Evolutionary conservation across 1,284 basidiomycete genomes (phyloP), one percentile per base, ranked within the genome.

Genomic region (Microbotryum scabiosae): DNA sequence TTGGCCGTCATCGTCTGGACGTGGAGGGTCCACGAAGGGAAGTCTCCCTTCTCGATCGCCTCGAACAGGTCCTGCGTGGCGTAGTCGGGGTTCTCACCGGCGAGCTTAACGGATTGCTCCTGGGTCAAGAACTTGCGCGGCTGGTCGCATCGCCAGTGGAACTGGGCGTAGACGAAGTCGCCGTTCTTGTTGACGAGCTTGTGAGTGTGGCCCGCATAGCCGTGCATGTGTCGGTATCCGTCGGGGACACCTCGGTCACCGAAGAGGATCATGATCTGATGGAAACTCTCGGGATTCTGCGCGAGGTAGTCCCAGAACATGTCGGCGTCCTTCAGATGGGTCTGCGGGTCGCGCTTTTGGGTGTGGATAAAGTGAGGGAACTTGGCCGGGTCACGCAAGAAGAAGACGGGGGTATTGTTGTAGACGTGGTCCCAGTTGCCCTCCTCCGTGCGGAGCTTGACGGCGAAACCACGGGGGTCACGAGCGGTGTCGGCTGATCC

Each of bases 151-250:
- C 81, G 82, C 70, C 87, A 62, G 77, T 94, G 91, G 71, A 92
- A 80, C 76, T 93, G 87, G 45, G 82, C 82, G 75, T 93, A 96
- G 55, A 84, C 81, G 79, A 86, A 92, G 36, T 84, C 80, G 60
- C 88, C 90, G 58, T 89, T 81, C 23, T 81, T 81, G 76, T 91
- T 90, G 74, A 88, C 81, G 75, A 88, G 83, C 79, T 94, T 93
- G 81, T 83, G 85, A n/a, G 90, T 87, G 80, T 96, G 90, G 7
- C 92, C 90, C 51, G 86, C 87, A 80, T 91, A 96, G 23, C 90
- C 91, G 77, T 96, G 87, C 83, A 84, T 81, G 70, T 84, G 78
- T 75, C 88, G 84, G 78, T 80, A 90, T 30, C 87, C 88, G 68
- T 87, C 82, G 21, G 92, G 90, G 57, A 88, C 92, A 61, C 91